These are phyloP conservation scores for Agrostemma githago DNA, from an alignment of 148 eudicot genomes.

Conservation along the genomic window DNA sequence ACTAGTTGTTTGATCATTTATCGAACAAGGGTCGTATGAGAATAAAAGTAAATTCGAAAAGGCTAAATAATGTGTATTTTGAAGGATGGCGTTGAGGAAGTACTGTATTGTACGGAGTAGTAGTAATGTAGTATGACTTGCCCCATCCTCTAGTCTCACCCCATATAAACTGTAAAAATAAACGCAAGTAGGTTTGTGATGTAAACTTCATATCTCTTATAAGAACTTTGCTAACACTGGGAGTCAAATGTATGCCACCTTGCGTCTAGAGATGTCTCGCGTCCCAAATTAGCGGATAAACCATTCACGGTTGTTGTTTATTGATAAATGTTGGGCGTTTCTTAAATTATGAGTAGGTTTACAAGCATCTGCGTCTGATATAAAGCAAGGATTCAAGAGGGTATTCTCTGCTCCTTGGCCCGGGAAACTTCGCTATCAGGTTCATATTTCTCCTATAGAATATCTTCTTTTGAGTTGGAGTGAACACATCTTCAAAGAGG, in stretches of 20 bases:
- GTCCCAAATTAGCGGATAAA: background rate
- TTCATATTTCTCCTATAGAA: constrained; percentile 15
- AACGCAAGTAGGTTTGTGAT: background rate
- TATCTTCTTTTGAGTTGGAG: background rate
- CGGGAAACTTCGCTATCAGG: constrained; percentile 94
- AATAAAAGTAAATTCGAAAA: no score
- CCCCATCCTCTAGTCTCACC: no score
- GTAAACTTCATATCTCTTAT: background rate
- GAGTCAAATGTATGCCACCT: background rate
- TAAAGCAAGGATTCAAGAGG: constrained; percentile 96
- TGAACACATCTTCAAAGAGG: background rate
- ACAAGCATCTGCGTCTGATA: constrained; percentile 53
- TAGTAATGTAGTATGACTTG: no score
- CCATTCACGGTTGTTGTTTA: background rate
- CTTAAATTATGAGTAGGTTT: constrained; percentile 44
- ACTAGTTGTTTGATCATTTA: no score
- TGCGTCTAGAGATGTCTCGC: background rate
- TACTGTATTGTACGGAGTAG: background rate
- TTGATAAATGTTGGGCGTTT: background rate
- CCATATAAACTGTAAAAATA: background rate
- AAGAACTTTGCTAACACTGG: background rate
- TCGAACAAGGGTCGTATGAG: no score
- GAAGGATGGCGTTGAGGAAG: background rate
- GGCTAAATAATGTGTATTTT: no score
- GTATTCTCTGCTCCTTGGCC: constrained; percentile 95